A percentile compares a stretch with the other conserved stretches of the same genome.
Conservation (phyloP, 2,329 filamentous ascomycete genomes). For the Calonectria montana region DNA sequence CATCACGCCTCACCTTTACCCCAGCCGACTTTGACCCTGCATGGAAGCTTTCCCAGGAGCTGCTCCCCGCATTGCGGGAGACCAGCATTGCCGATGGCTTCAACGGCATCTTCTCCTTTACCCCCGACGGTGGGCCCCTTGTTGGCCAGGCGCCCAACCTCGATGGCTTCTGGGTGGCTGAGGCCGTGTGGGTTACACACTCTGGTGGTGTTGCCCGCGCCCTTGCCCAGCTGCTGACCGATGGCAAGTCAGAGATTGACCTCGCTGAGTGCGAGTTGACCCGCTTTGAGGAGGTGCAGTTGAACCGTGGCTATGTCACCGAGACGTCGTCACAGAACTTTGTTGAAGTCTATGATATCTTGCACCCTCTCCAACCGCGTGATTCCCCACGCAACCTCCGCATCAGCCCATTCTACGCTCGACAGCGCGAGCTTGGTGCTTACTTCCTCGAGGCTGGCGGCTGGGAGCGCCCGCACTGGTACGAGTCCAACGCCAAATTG, state of each 20-base stretch:
- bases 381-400: conserved; percentile 69
- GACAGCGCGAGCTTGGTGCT: conserved; percentile 66
- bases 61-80: conserved; percentile 64
- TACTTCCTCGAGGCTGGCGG: conserved; percentile 69
- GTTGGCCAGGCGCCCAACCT: conserved; percentile 68
- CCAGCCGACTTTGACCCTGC: conserved; percentile 69
- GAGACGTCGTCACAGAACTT: conserved; percentile 73
- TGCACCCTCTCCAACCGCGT: conserved; percentile 70
- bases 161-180: conserved; percentile 72
- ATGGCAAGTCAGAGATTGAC: conserved; percentile 66
- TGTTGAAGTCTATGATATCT: conserved; percentile 72
- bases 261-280: conserved; percentile 69
- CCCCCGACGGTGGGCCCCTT: conserved; percentile 70
- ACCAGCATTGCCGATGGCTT: conserved; percentile 68
- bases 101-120: conserved; percentile 76
- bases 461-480: conserved; percentile 75
- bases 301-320: conserved; percentile 64
- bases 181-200: conserved; percentile 76
- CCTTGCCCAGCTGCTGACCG: conserved; percentile 68
- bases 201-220: conserved; percentile 72
- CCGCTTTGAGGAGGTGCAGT: conserved; percentile 71
- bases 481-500: conserved; percentile 64
- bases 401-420: conserved; percentile 66
- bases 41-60: conserved; percentile 65
- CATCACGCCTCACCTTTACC: conserved; percentile 71